Base-by-base conservation (phyloP, 768 basidiomycete species). In the Strobilomyces dryophilus region DNA sequence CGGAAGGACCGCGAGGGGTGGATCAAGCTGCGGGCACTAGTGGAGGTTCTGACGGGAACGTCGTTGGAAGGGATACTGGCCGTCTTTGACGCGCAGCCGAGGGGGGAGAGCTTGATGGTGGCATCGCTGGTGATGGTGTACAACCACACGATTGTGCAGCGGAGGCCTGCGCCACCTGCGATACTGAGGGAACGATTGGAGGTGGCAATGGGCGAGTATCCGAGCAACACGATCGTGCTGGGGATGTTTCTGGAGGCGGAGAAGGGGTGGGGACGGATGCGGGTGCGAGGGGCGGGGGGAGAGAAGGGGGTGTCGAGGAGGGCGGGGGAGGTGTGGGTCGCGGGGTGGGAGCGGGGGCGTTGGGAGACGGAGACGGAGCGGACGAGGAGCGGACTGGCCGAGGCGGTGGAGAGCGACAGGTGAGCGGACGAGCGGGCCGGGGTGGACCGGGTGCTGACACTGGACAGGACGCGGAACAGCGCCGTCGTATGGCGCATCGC, bases 211-310 rank as follows among this genome's bases (percentile, higher is more conserved):
- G 74, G 76, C 36, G 59, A 66, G 47, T 89, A 85, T 62, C 84
- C 85, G 3, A 80, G 73, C 66, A 91, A 92, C 66, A 87, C 86
- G 5, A 72, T 87, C 21, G 71, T 90, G 39, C 62, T 92, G 21
- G 87, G 84, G 7, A 70, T 90, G 59, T 88, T 92, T 64, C 65
- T 92, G 56, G 89, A 91, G 66, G 79, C 78, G 12, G 85, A 92
- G 71, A 84, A 79, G 57, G 86, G 89, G 1, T 82, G 85, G 0
- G 76, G 88, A 21, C 91, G 90, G 89, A 89, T 89, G 7, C 76
- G 80, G 24, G 80, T 91, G 31, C 71, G 85, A 49, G 63, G 52
- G 7, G 52, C 54, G n/a, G 60, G 68, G 9, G 71, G 67, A 49
- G 67, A 49, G 52, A 89, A 87, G 66, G 77, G 75, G 51, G 72